Conservation (phyloP, 805 yeast genomes). For the Henningerozyma blattae region DNA sequence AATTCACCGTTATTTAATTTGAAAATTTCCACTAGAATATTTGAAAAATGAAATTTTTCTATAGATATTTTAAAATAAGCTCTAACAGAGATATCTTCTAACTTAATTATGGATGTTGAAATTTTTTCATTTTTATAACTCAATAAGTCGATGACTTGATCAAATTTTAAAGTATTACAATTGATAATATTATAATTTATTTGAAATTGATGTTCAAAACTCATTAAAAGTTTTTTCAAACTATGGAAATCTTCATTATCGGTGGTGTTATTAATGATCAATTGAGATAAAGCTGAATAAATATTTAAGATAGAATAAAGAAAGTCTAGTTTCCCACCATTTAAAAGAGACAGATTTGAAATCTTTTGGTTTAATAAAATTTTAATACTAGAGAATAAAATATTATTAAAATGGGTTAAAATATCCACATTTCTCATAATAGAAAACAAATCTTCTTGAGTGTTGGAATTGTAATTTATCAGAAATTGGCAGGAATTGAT, state of each 20-base stretch:
- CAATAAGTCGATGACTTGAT: constrained; percentile 15
- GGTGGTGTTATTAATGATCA: not conserved
- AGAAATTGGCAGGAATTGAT: no score
- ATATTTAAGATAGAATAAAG: not conserved
- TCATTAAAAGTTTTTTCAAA: not conserved
- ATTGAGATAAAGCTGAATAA: not conserved
- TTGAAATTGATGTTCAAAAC: constrained; percentile 7
- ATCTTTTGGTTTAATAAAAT: not conserved
- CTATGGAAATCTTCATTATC: not conserved
- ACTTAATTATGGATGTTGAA: constrained; percentile 10
- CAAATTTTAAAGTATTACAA: constrained; percentile 7
- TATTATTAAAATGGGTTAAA: not conserved
- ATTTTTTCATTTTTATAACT: constrained; percentile 11
- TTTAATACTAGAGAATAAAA: not conserved
- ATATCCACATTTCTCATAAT: no score
- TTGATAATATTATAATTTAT: constrained; percentile 6
- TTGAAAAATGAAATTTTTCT: constrained; percentile 8
- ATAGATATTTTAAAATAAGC: constrained; percentile 13
- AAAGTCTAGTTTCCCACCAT: not conserved
- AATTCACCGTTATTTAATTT: constrained; percentile 16
- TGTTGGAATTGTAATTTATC: no score
- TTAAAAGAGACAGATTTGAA: not conserved
- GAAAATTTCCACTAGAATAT: constrained; percentile 15
- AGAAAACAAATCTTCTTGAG: no score
- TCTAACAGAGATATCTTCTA: constrained; percentile 9